Evolutionary conservation across 1,284 basidiomycete species (phyloP), one percentile per base, ranked within the genome.

Genomic region (Cystobasidium pallidum): DNA sequence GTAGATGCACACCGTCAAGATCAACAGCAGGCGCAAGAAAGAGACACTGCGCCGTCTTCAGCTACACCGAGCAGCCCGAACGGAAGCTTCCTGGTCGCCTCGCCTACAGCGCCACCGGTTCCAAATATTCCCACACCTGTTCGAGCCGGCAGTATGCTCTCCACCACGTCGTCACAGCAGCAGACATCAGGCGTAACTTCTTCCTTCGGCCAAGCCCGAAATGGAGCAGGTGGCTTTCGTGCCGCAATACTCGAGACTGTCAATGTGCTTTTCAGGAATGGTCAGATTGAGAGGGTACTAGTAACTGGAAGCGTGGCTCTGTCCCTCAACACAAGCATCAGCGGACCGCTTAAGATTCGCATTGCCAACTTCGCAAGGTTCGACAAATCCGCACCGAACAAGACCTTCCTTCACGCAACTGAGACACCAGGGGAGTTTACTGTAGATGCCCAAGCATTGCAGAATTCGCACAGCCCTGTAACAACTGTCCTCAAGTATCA

Each of bases 361-460:
- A 75, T 86, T 36, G 81, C 81, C 26, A 77, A 80, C 26, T 84
- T 84, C 70, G 83, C 85, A 73, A 76, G 79, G 45, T 77, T 85
- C 28, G 84, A 85, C 49, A 84, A 85, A 74, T 82, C 83, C 15
- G 83, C 83, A 6, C 84, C 84, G 8, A 85, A 86, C 75, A 82
- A 84, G 30, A 80, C 80, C 2, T 84, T 82, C 76, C 78, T 85
- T 13, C 73, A 79, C 10, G 77, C 83, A 0, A 73, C 62, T 10
- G 21, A 2, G 2, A 52, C 34, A 15, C 81, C 81, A 0, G 84
- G 84, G 28, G 84, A 84, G 73, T 86, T 84, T 75, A 77, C 80
- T 58, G 76, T 85, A 49, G 81, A 85, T 70, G 72, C 82, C 26
- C 80, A 80, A 57, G 75, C 81, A 13, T 75, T 84, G 72, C 8